Percentiles rank a stretch among this genome's conserved stretches.
Conservation (phyloP, 495 filamentous ascomycete species). For the Aspergillus cavernicola region DNA sequence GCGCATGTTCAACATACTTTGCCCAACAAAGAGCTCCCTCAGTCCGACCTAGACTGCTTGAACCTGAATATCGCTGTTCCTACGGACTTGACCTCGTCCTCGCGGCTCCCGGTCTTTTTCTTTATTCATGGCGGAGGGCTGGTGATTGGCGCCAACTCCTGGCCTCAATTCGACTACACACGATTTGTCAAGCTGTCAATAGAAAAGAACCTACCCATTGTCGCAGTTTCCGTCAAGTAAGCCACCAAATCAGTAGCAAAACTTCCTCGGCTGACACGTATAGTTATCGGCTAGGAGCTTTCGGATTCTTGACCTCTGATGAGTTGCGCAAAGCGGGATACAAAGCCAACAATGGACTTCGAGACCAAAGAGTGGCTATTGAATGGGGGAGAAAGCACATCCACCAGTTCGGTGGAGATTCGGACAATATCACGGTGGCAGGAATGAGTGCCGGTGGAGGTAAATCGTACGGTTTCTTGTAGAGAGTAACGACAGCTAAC, state of each 20-base stretch:
- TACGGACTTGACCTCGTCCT: slow-evolving; percentile 19
- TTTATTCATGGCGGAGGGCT: slow-evolving; percentile 46
- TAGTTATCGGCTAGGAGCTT: slow-evolving; percentile 46
- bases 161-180: slow-evolving; percentile 39
- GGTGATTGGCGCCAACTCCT: slow-evolving; percentile 34
- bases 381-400: slow-evolving; percentile 37
- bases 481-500: not conserved
- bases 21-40: slow-evolving; percentile 25
- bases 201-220: slow-evolving; percentile 35
- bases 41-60: slow-evolving; percentile 38
- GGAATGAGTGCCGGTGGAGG: slow-evolving; percentile 66
- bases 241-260: not conserved
- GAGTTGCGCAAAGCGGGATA: slow-evolving; percentile 31
- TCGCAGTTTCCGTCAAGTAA: slow-evolving; percentile 46
- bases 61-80: slow-evolving; percentile 44
- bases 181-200: slow-evolving; percentile 38
- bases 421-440: slow-evolving; percentile 59
- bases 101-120: slow-evolving; percentile 41
- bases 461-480: not conserved
- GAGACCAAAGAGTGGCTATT: slow-evolving; percentile 33
- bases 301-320: slow-evolving; percentile 47
- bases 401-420: slow-evolving; percentile 61
- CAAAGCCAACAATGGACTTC: slow-evolving; percentile 32
- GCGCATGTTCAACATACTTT: slow-evolving; percentile 27
- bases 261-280: not conserved